Conservation (phyloP, 305 asterid species). For the Fraxinus platypoda region DNA sequence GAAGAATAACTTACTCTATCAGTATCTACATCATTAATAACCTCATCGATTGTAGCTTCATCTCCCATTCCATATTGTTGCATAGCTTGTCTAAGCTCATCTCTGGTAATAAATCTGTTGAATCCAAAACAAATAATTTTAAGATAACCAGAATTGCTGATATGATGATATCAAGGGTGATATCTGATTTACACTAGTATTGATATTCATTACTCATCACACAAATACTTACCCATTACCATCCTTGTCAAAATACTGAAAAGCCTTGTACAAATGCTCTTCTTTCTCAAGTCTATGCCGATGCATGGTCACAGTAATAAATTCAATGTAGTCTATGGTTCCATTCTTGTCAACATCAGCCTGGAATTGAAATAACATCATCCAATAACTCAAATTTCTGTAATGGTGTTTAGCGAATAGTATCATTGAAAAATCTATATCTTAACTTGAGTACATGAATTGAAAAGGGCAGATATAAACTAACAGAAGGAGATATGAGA, state of each 20-base stretch:
- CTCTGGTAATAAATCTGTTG: conserved; percentile 76
- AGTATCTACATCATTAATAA: conserved; percentile 79
- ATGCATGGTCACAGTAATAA: conserved; percentile 87
- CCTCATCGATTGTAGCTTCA: conserved; percentile 79
- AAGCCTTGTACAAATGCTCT: conserved; percentile 69
- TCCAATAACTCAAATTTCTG: background rate
- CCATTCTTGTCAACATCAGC: conserved; percentile 90
- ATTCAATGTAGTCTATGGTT: conserved; percentile 76
- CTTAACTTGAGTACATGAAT: background rate
- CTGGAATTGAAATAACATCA: conserved; percentile 32
- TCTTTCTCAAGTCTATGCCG: conserved; percentile 80
- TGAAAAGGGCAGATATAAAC: background rate
- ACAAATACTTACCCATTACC: conserved; percentile 40
- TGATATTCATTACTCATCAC: conserved; percentile 40
- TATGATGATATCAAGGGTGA: background rate
- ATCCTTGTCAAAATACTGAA: conserved; percentile 72
- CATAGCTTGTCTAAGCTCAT: conserved; percentile 81
- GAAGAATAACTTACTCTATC: conserved; percentile 48
- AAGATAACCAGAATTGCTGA: background rate
- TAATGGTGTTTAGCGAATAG: background rate
- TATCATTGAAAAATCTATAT: background rate
- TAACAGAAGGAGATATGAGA: background rate
- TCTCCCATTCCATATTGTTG: conserved; percentile 82
- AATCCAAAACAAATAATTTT: background rate
- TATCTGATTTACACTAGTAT: background rate